phyloP scores from a whole-genome alignment of 805 yeast species.

The Saccharomycopsis schoenii region DNA sequence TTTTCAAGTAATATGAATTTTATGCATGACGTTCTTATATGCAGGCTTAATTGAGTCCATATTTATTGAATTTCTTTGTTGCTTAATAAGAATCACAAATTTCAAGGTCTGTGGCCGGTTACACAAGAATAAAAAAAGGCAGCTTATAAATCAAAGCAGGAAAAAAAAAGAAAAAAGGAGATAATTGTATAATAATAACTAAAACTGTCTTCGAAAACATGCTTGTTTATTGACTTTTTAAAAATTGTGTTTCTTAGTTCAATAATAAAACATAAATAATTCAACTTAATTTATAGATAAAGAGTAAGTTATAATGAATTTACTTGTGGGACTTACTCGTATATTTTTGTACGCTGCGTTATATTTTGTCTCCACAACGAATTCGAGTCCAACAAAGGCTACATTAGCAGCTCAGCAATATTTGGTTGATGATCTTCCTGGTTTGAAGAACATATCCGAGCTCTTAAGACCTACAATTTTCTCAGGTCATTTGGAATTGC shows the following conservation, averaged over 20 bases:
- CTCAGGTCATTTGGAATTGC: slow-evolving; percentile 57
- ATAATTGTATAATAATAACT: too few species aligned
- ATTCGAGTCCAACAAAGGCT: background rate
- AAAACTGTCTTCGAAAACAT: too few species aligned
- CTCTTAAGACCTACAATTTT: slow-evolving; percentile 31
- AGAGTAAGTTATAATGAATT: background rate
- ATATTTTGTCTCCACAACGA: background rate
- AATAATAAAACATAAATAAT: too few species aligned
- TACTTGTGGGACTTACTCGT: background rate
- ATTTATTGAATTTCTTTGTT: background rate
- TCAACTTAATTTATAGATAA: background rate
- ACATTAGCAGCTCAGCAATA: background rate
- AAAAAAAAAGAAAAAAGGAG: too few species aligned
- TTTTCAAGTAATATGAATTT: background rate
- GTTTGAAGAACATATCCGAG: slow-evolving; percentile 5
- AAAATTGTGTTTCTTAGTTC: too few species aligned
- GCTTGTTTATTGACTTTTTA: too few species aligned
- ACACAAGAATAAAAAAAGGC: background rate
- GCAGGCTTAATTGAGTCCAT: background rate
- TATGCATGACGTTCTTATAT: background rate
- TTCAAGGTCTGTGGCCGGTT: background rate
- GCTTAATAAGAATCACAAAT: background rate
- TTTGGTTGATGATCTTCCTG: slow-evolving; percentile 14
- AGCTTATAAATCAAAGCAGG: background rate
- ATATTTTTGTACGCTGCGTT: background rate